Conservation (phyloP, 768 basidiomycete genomes). For the Lentinula aciculospora region DNA sequence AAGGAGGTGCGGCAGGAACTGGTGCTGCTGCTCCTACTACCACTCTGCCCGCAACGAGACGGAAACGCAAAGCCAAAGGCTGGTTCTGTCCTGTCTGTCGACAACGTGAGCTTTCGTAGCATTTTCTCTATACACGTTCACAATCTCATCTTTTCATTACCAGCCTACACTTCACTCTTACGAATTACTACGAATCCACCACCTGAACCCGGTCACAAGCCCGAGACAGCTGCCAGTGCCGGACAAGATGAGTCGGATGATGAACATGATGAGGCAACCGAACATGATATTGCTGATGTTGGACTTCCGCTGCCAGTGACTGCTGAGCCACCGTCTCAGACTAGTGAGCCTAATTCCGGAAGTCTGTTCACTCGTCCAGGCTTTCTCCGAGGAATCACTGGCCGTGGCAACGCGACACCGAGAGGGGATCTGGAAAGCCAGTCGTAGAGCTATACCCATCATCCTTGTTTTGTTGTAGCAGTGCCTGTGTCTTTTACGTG, state of each 20-base stretch:
- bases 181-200: constrained; percentile 73
- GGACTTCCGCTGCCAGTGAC: constrained; percentile 2
- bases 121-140: not conserved
- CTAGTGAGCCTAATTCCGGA: not conserved
- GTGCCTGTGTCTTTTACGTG: not conserved
- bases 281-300: not conserved
- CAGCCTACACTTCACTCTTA: constrained; percentile 85
- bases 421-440: constrained; percentile 6
- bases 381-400: not conserved
- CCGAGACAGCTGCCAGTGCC: not conserved
- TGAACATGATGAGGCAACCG: not conserved
- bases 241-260: constrained; percentile 3
- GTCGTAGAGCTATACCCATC: not conserved
- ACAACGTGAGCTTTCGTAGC: constrained; percentile 63
- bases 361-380: not conserved
- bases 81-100: constrained; percentile 98
- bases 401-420: not conserved
- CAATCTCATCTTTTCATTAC: not conserved
- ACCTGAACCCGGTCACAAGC: constrained; percentile 20
- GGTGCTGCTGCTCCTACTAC: not conserved
- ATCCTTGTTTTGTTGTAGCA: not conserved
- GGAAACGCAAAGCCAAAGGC: constrained; percentile 92
- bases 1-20: constrained; percentile 14
- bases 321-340: not conserved
- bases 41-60: constrained; percentile 28